phyloP scores from a whole-genome alignment of 139 green algal species.

The Desmodesmus armatus region DNA sequence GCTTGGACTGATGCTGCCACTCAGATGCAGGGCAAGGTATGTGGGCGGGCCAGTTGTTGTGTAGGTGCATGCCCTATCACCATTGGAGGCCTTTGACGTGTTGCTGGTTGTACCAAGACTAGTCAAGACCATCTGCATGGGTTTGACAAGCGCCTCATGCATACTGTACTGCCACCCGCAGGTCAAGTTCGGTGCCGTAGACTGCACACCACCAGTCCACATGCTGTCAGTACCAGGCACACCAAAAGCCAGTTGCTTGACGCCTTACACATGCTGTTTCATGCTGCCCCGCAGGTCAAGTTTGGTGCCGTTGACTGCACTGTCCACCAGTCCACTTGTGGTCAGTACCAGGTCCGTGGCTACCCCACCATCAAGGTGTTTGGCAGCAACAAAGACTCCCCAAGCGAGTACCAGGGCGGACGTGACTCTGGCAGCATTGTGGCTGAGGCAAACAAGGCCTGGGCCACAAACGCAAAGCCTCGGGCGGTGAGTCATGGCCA shows the following conservation, averaged over 20 bases:
- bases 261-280: too few relatives aligned
- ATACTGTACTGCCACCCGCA: too few relatives aligned
- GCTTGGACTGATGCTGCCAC: slow-evolving; percentile 78
- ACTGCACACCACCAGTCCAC: slow-evolving; percentile 84
- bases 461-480: slow-evolving; percentile 57
- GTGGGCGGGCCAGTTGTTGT: neutral
- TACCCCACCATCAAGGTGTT: slow-evolving; percentile 96
- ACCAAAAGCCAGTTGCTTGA: slow-evolving; percentile 4
- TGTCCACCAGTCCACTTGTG: slow-evolving; percentile 68
- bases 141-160: too few relatives aligned
- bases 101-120: too few relatives aligned
- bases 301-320: slow-evolving; percentile 94
- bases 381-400: slow-evolving; percentile 53
- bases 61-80: neutral
- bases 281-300: slow-evolving; percentile 70
- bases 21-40: slow-evolving; percentile 20
- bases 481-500: slow-evolving; percentile 68
- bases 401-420: slow-evolving; percentile 84
- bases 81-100: too few relatives aligned
- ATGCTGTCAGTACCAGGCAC: too few relatives aligned
- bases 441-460: slow-evolving; percentile 53
- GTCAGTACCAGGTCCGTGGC: slow-evolving; percentile 73
- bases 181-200: slow-evolving; percentile 87
- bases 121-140: neutral
- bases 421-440: slow-evolving; percentile 73